Evolutionary conservation across 257 asterid species (phyloP).

Genomic region (Craterostigma plantagineum): DNA sequence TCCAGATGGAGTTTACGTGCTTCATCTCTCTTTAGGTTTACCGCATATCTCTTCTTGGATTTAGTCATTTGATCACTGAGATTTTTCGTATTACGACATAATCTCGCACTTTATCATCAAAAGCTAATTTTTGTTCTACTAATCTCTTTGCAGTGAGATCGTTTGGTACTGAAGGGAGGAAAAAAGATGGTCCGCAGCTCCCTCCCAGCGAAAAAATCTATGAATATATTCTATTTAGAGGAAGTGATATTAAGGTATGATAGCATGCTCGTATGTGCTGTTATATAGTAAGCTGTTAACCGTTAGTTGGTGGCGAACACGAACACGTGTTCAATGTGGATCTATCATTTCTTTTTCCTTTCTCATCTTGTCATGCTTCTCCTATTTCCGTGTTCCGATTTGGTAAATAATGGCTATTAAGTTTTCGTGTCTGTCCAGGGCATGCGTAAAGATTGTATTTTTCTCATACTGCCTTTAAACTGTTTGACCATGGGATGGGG

Average conservation of each 20-base stretch:
- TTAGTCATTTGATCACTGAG: no score
- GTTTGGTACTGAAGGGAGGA: conserved; percentile 93
- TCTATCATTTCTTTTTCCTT: conserved; percentile 1
- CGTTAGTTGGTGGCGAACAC: no score
- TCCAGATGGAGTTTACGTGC: no score
- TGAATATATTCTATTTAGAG: conserved; percentile 86
- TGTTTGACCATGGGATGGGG: no score
- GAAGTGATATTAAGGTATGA: conserved; percentile 82
- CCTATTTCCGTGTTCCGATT: conserved; percentile 4
- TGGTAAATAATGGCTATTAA: background rate
- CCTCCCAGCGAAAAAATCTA: conserved; percentile 81
- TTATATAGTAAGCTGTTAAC: background rate
- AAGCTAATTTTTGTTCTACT: background rate
- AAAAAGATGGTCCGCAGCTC: conserved; percentile 79
- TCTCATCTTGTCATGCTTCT: no score
- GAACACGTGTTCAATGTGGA: background rate
- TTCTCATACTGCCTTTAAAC: background rate
- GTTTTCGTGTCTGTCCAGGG: background rate
- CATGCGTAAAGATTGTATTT: background rate
- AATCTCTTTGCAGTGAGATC: conserved; percentile 54
- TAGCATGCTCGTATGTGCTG: background rate
- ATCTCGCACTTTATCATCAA: background rate
- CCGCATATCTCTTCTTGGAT: no score
- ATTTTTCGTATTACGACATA: background rate
- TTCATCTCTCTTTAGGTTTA: no score